Evolutionary conservation across 2,329 filamentous ascomycete species (phyloP).

Genomic region (Coleophoma cylindrospora): DNA sequence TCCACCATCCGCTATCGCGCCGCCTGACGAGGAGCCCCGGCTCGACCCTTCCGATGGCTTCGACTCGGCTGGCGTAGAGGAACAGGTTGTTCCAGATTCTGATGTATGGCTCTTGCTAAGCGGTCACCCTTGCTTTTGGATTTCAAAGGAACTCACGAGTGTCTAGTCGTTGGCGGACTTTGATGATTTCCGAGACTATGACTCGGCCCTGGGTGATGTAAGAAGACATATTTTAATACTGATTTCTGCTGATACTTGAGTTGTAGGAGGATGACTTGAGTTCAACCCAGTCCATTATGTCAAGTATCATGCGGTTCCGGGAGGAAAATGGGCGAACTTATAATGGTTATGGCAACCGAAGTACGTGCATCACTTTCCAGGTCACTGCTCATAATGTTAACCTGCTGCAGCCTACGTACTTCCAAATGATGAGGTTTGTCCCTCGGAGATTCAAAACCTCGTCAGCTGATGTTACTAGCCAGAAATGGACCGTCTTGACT

Average conservation of each 20-base stretch:
- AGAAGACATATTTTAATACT: background rate
- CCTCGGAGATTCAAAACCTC: background rate
- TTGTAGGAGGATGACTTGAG: background rate
- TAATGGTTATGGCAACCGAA: constrained; percentile 22
- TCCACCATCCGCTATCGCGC: background rate
- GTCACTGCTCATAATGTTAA: background rate
- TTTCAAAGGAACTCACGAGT: background rate
- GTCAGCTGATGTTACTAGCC: background rate
- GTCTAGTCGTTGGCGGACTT: background rate
- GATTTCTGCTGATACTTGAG: too few relatives aligned
- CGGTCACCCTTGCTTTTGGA: background rate
- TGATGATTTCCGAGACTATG: constrained; percentile 1
- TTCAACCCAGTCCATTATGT: constrained; percentile 8
- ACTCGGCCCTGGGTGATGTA: background rate
- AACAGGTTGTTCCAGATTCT: background rate
- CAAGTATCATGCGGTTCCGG: constrained; percentile 30
- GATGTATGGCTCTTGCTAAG: background rate
- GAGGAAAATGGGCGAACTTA: constrained; percentile 33
- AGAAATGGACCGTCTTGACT: constrained; percentile 7
- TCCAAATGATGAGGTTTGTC: constrained; percentile 5
- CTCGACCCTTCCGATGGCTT: too few relatives aligned
- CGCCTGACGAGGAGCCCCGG: too few relatives aligned
- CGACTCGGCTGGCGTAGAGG: background rate
- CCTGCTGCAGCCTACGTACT: constrained; percentile 2
- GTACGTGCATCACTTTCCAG: background rate